A percentile compares a stretch with the other conserved stretches of the same genome.
Evolutionary conservation across 1,139 yeast species (phyloP).

Genomic region (Hyphopichia pseudoburtonii): DNA sequence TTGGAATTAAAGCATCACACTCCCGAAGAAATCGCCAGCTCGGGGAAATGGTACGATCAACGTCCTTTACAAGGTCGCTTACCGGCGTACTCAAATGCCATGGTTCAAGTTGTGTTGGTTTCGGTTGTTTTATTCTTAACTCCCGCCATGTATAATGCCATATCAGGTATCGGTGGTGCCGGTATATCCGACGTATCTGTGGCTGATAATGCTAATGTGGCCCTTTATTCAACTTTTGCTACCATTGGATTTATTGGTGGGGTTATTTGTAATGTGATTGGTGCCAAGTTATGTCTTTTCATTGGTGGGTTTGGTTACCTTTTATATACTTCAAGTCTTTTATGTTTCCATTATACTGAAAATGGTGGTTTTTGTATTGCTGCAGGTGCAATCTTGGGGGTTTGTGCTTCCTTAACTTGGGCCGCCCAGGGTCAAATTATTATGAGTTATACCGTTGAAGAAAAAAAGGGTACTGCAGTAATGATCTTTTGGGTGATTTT

Average conservation of each 20-base stretch:
- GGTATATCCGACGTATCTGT: conserved; percentile 40
- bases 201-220: conserved; percentile 54
- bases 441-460: conserved; percentile 59
- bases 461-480: conserved; percentile 53
- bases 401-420: conserved; percentile 60
- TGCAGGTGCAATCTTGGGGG: conserved; percentile 60
- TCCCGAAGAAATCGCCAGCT: conserved; percentile 26
- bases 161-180: conserved; percentile 54
- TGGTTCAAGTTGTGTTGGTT: conserved; percentile 46
- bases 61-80: conserved; percentile 20
- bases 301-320: conserved; percentile 61
- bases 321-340: conserved; percentile 52
- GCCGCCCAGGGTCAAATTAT: conserved; percentile 61
- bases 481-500: conserved; percentile 63
- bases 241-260: conserved; percentile 62
- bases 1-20: conserved; percentile 29
- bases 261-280: conserved; percentile 54
- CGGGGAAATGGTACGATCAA: conserved; percentile 45
- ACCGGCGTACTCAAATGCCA: conserved; percentile 45
- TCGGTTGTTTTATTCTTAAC: conserved; percentile 54
- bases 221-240: conserved; percentile 57
- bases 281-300: conserved; percentile 47
- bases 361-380: conserved; percentile 57
- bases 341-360: conserved; percentile 47
- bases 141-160: conserved; percentile 61